phyloP scores from a whole-genome alignment of 202 grass and related monocot species.

The Schoenoplectus tabernaemontani region DNA sequence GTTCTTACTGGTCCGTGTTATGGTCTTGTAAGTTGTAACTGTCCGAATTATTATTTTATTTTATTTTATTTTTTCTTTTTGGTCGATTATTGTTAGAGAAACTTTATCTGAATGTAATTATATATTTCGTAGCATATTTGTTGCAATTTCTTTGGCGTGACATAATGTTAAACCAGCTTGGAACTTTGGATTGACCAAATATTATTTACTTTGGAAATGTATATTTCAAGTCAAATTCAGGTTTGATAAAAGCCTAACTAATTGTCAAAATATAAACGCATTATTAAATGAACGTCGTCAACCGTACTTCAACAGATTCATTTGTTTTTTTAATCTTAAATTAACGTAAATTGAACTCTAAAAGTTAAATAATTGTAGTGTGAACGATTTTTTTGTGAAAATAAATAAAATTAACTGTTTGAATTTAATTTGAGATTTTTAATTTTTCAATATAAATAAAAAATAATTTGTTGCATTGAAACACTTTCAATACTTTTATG shows the following conservation, averaged over 20 bases:
- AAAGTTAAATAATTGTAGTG: too few species aligned
- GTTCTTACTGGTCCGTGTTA: neutral
- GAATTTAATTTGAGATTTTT: too few species aligned
- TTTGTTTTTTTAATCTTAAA: too few species aligned
- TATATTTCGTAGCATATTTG: constrained; percentile 1
- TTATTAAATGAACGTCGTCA: too few species aligned
- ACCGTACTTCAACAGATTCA: too few species aligned
- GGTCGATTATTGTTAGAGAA: constrained; percentile 7
- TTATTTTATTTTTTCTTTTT: constrained; percentile 26
- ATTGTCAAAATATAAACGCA: too few species aligned
- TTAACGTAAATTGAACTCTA: too few species aligned
- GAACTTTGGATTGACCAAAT: neutral
- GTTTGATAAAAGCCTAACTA: neutral
- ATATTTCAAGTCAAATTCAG: neutral
- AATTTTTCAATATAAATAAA: too few species aligned
- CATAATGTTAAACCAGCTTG: neutral
- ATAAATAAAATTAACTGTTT: too few species aligned
- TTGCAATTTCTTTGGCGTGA: neutral
- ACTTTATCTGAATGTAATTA: constrained; percentile 20
- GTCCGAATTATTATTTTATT: neutral
- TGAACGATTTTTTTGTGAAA: too few species aligned
- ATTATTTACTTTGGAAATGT: neutral
- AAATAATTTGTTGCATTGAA: too few species aligned
- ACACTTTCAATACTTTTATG: too few species aligned
- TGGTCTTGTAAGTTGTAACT: constrained; percentile 31